A percentile compares a stretch with the other conserved stretches of the same genome.
phyloP scores from a whole-genome alignment of 345 rosid genomes.

The Laguncularia racemosa region DNA sequence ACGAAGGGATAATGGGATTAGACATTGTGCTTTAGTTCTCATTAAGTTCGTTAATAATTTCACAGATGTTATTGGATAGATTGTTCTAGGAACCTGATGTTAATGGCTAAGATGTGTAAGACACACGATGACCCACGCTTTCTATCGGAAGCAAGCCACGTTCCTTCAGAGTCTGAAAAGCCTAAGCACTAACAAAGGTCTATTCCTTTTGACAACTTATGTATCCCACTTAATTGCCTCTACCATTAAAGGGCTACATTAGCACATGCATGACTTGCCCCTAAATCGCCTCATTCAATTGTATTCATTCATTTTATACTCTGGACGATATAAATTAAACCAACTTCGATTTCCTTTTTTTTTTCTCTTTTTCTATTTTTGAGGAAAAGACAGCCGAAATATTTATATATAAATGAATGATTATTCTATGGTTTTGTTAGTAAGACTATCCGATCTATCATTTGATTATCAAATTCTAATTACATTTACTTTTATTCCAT shows the following conservation, averaged over 20 bases:
- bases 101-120: constrained; percentile 13
- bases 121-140: constrained; percentile 14
- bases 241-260: constrained; percentile 21
- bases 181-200: constrained; percentile 3
- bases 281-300: background rate
- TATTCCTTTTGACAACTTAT: constrained; percentile 12
- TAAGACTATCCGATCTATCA: no score
- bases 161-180: constrained; percentile 8
- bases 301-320: no score
- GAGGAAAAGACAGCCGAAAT: no score
- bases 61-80: constrained; percentile 12
- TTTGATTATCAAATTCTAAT: no score
- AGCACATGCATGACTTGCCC: constrained; percentile 26
- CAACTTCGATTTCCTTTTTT: no score
- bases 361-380: no score
- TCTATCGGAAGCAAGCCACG: constrained; percentile 28
- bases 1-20: constrained; percentile 33
- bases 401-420: no score
- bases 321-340: background rate
- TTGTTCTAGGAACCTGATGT: constrained; percentile 19
- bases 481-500: no score
- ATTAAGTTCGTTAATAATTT: constrained; percentile 35
- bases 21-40: constrained; percentile 37
- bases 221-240: constrained; percentile 24
- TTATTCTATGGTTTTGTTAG: no score